Evolutionary conservation across 441 rosid genomes (phyloP).

Genomic region (Macaranga tanarius): DNA sequence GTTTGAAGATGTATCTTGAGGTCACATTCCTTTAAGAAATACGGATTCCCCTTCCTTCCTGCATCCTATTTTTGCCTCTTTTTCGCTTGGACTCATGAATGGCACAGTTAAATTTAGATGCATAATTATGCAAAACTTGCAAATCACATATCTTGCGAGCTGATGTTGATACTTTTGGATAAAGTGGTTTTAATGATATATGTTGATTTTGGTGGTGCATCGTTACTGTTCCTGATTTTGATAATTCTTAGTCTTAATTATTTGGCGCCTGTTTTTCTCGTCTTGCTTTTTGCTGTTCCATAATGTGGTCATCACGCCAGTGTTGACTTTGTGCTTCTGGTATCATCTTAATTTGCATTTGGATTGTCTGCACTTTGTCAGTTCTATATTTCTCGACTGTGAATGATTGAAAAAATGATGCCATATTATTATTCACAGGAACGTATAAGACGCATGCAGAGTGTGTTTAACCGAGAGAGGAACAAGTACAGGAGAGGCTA

Average conservation of each 20-base stretch:
- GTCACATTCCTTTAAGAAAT: neutral
- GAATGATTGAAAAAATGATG: conserved; percentile 6
- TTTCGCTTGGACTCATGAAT: neutral
- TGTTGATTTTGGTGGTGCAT: neutral
- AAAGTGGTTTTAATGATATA: neutral
- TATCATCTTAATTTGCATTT: conserved; percentile 11
- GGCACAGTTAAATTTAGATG: neutral
- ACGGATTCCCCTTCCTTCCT: neutral
- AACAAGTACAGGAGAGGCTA: conserved; percentile 63
- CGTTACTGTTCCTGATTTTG: neutral
- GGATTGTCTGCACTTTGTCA: neutral
- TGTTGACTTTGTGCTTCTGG: neutral
- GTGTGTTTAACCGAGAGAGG: conserved; percentile 87
- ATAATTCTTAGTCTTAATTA: neutral
- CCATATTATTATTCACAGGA: conserved; percentile 48
- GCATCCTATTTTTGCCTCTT: neutral
- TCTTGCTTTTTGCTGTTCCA: neutral
- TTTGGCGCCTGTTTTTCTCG: no score
- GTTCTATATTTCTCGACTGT: neutral
- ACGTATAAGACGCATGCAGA: conserved; percentile 95
- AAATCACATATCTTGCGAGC: neutral
- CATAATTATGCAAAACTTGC: neutral
- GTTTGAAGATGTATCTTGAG: neutral
- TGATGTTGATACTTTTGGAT: neutral
- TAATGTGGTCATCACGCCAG: neutral